These are phyloP conservation scores for Cucumis sativus DNA, from an alignment of 306 rosid species.

Conservation along the genomic window DNA sequence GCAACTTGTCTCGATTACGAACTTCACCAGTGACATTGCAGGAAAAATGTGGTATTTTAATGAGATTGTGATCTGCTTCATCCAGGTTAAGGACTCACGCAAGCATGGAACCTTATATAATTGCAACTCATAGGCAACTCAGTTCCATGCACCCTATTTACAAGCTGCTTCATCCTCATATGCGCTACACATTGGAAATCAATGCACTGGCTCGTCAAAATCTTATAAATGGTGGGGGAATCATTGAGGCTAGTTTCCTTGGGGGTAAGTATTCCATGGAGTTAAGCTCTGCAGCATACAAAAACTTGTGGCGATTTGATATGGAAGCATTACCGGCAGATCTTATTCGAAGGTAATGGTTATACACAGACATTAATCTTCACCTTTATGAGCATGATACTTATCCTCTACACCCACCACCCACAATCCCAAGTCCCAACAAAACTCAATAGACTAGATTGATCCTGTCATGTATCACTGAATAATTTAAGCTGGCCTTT, in stretches of 20 bases:
- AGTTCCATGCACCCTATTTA: conserved; percentile 89
- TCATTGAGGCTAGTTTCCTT: conserved; percentile 78
- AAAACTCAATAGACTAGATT: neutral
- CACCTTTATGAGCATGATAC: neutral
- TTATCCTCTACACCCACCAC: neutral
- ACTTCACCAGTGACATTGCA: neutral
- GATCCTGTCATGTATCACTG: neutral
- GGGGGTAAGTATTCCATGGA: conserved; percentile 86
- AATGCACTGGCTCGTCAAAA: conserved; percentile 82
- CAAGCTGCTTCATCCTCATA: conserved; percentile 84
- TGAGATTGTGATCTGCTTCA: conserved; percentile 9
- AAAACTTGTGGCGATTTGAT: conserved; percentile 74
- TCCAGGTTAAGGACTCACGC: conserved; percentile 98
- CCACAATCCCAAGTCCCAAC: neutral
- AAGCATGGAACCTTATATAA: conserved; percentile 79
- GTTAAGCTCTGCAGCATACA: conserved; percentile 84
- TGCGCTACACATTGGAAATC: conserved; percentile 90
- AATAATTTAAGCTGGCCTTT: neutral
- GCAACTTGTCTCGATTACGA: neutral
- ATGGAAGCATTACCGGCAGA: conserved; percentile 86
- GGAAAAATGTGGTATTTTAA: neutral
- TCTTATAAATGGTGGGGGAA: conserved; percentile 86
- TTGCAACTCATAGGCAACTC: conserved; percentile 83
- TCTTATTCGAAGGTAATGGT: conserved; percentile 66
- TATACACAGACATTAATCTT: neutral